Conservation (phyloP, 2,329 filamentous ascomycete species). For the Pseudogymnoascus sp. region DNA sequence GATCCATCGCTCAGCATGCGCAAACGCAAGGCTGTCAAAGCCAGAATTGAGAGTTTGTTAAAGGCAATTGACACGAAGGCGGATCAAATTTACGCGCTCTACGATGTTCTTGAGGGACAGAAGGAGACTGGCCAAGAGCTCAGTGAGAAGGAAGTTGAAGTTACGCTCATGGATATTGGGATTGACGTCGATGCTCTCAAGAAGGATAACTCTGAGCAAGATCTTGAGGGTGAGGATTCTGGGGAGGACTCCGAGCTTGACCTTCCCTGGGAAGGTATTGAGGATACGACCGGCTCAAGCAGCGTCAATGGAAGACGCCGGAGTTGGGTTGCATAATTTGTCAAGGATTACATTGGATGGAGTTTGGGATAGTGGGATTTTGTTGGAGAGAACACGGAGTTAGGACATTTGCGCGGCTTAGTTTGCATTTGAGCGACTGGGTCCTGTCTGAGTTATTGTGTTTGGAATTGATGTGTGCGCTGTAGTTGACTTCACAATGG, state of each 20-base stretch:
- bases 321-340: background rate
- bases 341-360: background rate
- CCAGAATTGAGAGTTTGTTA: constrained; percentile 55
- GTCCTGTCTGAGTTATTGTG: background rate
- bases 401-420: background rate
- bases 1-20: constrained; percentile 62
- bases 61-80: constrained; percentile 65
- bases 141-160: constrained; percentile 56
- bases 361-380: background rate
- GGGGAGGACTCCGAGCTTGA: constrained; percentile 17
- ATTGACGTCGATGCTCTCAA: constrained; percentile 9
- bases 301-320: constrained; percentile 5
- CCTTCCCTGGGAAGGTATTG: constrained; percentile 24
- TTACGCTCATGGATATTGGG: constrained; percentile 52
- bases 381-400: background rate
- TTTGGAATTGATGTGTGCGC: background rate
- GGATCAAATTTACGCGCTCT: constrained; percentile 74
- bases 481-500: background rate
- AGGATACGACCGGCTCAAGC: constrained; percentile 17
- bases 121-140: constrained; percentile 59
- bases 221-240: constrained; percentile 2
- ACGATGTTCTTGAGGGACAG: constrained; percentile 78
- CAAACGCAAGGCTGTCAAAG: constrained; percentile 55
- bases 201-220: background rate
- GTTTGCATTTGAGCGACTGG: constrained; percentile 6